Base-by-base conservation (phyloP, 2,329 filamentous ascomycete genomes). In the Phaeophleospora eucalypticola region DNA sequence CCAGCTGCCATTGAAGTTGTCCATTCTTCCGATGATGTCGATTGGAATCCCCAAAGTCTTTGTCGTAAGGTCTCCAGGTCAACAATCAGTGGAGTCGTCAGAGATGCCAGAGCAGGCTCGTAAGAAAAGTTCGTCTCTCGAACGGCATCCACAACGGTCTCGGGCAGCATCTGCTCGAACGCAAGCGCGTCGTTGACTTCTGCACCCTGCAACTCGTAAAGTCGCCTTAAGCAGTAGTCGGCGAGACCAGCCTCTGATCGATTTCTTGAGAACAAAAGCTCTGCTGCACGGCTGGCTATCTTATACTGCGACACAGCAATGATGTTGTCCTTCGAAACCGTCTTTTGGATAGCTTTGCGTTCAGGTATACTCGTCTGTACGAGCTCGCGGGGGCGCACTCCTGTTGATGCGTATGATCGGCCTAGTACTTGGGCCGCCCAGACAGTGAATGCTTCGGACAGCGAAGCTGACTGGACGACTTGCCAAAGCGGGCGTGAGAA, bases 391-490 rank as follows among this genome's bases (percentile, higher is more conserved):
- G 60, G 57, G 21, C 52, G 47, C 14, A 34, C 35, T 8, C 65
- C 68, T 57, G 51, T 66, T 53, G 46, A 79, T 33, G 85, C 83
- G 67, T 90, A 97, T 0, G 88, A 84, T 62, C 89, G 81, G 6
- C 94, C 93, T 36, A 97, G 74, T 2, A 90, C 85, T 52, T 84
- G 80, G 2, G 87, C 90, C 36, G 87, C 86, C 94, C 94, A 98
- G 1, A 87, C 72, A 1, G 89, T 71, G 46, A 63, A 63, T 6
- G 15, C 19, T 2, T 46, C 45, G 38, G 45, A 36, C 10, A 53
- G 16, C 70, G 46, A n/a, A 4, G 42, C 35, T 9, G 38, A 41
- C 39, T 48, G 43, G 8, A 58, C 14, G 2, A 57, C 43, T 33
- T 59, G 48, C 58, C 59, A 61, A 17, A 65, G 41, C 17, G 45